phyloP scores from a whole-genome alignment of 768 basidiomycete species.

The Rhodotorula graminis region DNA sequence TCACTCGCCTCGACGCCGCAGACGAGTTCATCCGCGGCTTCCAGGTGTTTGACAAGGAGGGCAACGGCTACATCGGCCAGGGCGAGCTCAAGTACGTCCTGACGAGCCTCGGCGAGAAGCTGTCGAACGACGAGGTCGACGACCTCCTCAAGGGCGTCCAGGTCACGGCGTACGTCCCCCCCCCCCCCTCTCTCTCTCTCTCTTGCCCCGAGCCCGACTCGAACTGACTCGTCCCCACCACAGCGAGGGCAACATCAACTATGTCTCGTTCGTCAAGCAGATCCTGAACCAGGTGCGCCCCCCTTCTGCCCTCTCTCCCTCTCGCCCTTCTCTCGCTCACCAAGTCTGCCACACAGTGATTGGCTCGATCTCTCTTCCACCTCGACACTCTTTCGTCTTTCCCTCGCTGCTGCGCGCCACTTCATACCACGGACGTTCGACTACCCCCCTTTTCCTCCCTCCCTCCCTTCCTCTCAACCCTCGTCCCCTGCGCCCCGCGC shows the following conservation, averaged over 20 bases:
- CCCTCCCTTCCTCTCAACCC: neutral
- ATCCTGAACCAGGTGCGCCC: slow-evolving; percentile 65
- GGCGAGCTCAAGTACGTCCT: slow-evolving; percentile 88
- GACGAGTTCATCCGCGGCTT: slow-evolving; percentile 99
- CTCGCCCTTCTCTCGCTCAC: slow-evolving; percentile 44
- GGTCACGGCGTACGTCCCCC: slow-evolving; percentile 66
- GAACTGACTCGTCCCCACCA: neutral
- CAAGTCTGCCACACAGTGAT: neutral
- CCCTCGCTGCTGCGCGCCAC: neutral
- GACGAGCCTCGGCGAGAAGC: slow-evolving; percentile 96
- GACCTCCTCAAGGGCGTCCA: slow-evolving; percentile 94
- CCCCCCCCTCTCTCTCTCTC: neutral
- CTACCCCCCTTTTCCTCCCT: neutral
- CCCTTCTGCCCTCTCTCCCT: slow-evolving; percentile 20
- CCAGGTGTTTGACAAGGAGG: slow-evolving; percentile 97
- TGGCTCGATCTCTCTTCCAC: neutral
- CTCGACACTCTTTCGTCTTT: neutral
- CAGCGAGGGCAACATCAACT: slow-evolving; percentile 95
- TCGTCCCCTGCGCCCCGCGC: neutral
- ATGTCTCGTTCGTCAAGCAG: slow-evolving; percentile 91
- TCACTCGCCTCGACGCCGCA: slow-evolving; percentile 45
- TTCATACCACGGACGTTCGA: neutral
- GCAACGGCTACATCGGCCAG: slow-evolving; percentile 76
- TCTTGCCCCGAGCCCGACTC: too few species aligned
- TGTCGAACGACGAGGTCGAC: slow-evolving; percentile 95